Conservation (phyloP, 495 filamentous ascomycete genomes). For the Lepraria neglecta region DNA sequence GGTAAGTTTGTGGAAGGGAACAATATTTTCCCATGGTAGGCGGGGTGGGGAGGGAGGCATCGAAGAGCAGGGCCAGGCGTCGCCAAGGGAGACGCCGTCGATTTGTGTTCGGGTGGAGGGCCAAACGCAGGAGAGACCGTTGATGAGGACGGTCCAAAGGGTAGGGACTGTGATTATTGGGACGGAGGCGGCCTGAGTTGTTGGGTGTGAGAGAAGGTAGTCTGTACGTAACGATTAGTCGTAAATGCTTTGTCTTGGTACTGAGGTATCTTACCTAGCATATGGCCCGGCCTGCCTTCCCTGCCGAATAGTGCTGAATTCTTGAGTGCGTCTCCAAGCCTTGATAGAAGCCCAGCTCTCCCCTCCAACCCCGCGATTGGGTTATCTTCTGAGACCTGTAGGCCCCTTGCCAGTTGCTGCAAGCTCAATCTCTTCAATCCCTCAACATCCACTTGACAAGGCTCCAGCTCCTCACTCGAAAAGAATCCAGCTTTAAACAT, state of each 20-base stretch:
- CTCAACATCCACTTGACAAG: conserved; percentile 80
- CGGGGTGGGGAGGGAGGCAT: conserved; percentile 69
- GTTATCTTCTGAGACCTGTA: conserved; percentile 78
- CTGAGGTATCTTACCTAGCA: conserved; percentile 64
- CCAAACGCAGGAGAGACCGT: conserved; percentile 83
- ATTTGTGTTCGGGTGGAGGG: conserved; percentile 81
- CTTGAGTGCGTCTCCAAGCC: conserved; percentile 68
- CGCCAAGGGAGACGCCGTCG: conserved; percentile 81
- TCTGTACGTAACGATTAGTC: conserved; percentile 45
- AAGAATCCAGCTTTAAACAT: conserved; percentile 98
- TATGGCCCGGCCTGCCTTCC: conserved; percentile 81
- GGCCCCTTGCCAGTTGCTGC: conserved; percentile 65
- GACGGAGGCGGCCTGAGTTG: conserved; percentile 77
- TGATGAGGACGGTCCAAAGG: conserved; percentile 83
- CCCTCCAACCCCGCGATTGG: conserved; percentile 85
- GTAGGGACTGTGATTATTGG: conserved; percentile 88
- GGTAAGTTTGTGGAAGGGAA: conserved; percentile 75
- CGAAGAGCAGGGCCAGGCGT: conserved; percentile 85
- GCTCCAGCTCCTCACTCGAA: conserved; percentile 72
- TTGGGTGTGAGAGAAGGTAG: conserved; percentile 84
- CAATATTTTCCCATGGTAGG: conserved; percentile 83
- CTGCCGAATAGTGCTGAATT: conserved; percentile 82
- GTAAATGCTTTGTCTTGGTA: conserved; percentile 13
- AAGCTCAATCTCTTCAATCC: conserved; percentile 71
- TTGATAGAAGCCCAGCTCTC: conserved; percentile 70